Percentiles rank a stretch among this genome's conserved stretches.
Evolutionary conservation across 2,329 filamentous ascomycete genomes (phyloP).

Genomic region (Xylariales sp.): DNA sequence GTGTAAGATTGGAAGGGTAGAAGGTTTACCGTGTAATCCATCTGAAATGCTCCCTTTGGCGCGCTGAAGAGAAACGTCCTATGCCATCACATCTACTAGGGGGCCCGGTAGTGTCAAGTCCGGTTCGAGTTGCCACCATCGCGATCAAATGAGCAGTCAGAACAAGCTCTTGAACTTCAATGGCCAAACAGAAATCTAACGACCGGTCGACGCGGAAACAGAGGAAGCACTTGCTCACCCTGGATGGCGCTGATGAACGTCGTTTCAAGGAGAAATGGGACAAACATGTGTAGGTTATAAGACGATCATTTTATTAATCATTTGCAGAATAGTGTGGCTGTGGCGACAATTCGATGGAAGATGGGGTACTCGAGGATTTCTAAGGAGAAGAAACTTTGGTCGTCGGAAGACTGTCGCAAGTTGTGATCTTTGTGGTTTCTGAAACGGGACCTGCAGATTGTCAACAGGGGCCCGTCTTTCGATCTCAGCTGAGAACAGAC

Average conservation of each 20-base stretch:
- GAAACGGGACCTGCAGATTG: not conserved
- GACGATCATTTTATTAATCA: not conserved
- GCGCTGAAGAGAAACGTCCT: not conserved
- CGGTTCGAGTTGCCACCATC: not conserved
- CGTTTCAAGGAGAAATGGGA: conserved; percentile 4
- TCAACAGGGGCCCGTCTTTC: not conserved
- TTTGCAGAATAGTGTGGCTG: not conserved
- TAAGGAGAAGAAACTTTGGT: conserved; percentile 1
- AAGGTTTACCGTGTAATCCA: not conserved
- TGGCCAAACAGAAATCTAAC: not conserved
- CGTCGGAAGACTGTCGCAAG: conserved; percentile 7
- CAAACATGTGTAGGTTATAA: not conserved
- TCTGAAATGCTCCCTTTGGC: not conserved
- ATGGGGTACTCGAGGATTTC: too few relatives aligned
- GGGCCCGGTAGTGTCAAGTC: not conserved
- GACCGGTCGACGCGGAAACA: not conserved
- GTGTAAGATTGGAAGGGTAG: not conserved
- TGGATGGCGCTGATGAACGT: not conserved
- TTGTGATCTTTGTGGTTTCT: conserved; percentile 3
- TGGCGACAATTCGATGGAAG: too few relatives aligned
- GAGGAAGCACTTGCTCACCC: not conserved
- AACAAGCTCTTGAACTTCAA: not conserved
- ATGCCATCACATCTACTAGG: too few relatives aligned
- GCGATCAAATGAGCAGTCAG: not conserved
- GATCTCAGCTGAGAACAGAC: not conserved